These are phyloP conservation scores for Saccharomycopsis capsularis DNA, from an alignment of 805 yeast species.

Conservation along the genomic window DNA sequence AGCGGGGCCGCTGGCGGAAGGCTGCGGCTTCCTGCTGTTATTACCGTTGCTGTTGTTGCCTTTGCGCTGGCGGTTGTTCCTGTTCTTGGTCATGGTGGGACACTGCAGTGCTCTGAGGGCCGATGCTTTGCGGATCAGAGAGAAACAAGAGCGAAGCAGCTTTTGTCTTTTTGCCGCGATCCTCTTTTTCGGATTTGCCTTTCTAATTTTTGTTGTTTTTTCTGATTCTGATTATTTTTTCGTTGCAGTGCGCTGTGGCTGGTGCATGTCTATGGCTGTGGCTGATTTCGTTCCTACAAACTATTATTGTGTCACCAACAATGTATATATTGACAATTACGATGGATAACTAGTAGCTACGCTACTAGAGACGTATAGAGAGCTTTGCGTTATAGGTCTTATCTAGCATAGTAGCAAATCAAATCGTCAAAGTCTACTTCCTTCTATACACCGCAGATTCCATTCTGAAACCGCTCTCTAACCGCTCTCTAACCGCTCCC, in stretches of 20 bases:
- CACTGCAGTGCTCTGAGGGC: not conserved
- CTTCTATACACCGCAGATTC: too few species aligned
- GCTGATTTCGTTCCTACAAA: not conserved
- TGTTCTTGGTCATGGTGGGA: too few species aligned
- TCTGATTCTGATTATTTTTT: too few species aligned
- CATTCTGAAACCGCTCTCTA: too few species aligned
- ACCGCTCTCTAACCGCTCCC: too few species aligned
- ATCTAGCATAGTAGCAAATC: too few species aligned
- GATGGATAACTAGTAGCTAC: not conserved
- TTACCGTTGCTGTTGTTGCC: not conserved
- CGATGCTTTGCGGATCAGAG: not conserved
- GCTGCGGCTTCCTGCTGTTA: not conserved
- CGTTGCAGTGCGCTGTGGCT: not conserved
- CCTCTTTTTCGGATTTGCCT: not conserved
- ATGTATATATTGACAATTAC: too few species aligned
- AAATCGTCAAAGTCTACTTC: too few species aligned
- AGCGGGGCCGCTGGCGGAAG: not conserved
- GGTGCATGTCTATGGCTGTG: not conserved
- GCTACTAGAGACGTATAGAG: too few species aligned
- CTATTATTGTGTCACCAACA: not conserved
- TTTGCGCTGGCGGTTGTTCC: not conserved
- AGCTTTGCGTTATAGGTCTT: too few species aligned
- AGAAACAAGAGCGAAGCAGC: not conserved
- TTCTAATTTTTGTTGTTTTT: not conserved
- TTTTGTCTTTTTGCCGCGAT: not conserved